Evolutionary conservation across 495 filamentous ascomycete species (phyloP).

Genomic region (Neurospora cerealis): DNA sequence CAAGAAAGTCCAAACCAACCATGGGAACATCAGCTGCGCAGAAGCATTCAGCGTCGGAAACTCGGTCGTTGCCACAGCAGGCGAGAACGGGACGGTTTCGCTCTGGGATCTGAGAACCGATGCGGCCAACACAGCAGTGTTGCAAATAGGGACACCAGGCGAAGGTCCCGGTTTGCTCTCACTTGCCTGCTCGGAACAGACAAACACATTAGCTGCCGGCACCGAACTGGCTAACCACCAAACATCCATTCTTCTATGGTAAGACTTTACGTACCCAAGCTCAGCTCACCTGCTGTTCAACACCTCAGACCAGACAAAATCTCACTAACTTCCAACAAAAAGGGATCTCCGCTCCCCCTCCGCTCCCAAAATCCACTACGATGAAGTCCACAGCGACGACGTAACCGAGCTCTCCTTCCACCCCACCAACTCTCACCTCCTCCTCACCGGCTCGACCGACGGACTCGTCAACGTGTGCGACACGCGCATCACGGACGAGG

Average conservation of each 20-base stretch:
- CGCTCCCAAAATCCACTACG: slow-evolving; percentile 50
- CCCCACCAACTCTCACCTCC: slow-evolving; percentile 47
- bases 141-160: slow-evolving; percentile 27
- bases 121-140: slow-evolving; percentile 19
- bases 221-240: slow-evolving; percentile 68
- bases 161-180: slow-evolving; percentile 51
- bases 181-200: slow-evolving; percentile 48
- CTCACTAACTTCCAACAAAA: background rate
- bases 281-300: background rate
- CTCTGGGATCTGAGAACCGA: slow-evolving; percentile 47
- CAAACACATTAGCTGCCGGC: slow-evolving; percentile 59
- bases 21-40: slow-evolving; percentile 49
- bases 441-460: slow-evolving; percentile 88
- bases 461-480: slow-evolving; percentile 82
- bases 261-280: slow-evolving; percentile 6
- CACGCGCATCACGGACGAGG: slow-evolving; percentile 62
- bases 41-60: slow-evolving; percentile 32
- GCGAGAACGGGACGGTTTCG: slow-evolving; percentile 50
- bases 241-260: slow-evolving; percentile 70
- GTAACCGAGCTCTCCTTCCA: slow-evolving; percentile 78
- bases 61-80: slow-evolving; percentile 44
- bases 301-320: background rate
- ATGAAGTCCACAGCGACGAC: slow-evolving; percentile 87
- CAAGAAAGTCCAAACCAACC: slow-evolving; percentile 32
- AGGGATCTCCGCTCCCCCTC: slow-evolving; percentile 60